These are phyloP conservation scores for Microcyclospora tardicrescens DNA, from an alignment of 2,329 filamentous ascomycete genomes.

Conservation along the genomic window DNA sequence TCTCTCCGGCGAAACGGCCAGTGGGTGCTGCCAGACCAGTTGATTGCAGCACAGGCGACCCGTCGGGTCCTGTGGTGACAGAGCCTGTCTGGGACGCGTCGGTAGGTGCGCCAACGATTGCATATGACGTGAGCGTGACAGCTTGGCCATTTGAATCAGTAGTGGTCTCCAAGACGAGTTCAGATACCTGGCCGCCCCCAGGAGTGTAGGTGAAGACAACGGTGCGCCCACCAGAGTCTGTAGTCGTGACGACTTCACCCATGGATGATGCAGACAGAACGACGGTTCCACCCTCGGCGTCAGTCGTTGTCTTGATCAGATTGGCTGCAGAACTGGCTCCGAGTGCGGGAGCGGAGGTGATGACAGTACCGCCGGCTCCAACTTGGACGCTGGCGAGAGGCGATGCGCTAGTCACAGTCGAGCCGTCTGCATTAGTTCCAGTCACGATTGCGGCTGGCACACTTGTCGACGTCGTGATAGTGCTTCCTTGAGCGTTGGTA, in stretches of 20 bases:
- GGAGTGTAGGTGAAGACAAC: slow-evolving; percentile 37
- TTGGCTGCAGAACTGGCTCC: slow-evolving; percentile 20
- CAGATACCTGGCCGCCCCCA: slow-evolving; percentile 27
- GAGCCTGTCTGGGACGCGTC: slow-evolving; percentile 6
- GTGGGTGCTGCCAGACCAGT: slow-evolving; percentile 18
- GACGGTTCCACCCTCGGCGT: slow-evolving; percentile 26
- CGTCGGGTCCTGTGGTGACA: slow-evolving; percentile 6
- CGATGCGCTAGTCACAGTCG: slow-evolving; percentile 25
- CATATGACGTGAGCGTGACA: slow-evolving; percentile 32
- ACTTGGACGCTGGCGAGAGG: slow-evolving; percentile 25
- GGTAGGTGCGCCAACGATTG: slow-evolving; percentile 25
- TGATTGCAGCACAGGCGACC: slow-evolving; percentile 27
- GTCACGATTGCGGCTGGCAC: slow-evolving; percentile 28
- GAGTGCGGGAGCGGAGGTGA: slow-evolving; percentile 26
- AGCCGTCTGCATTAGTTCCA: slow-evolving; percentile 28
- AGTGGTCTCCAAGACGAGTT: slow-evolving; percentile 26
- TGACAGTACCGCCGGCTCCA: slow-evolving; percentile 25
- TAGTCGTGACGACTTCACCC: slow-evolving; percentile 32
- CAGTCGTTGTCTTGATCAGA: slow-evolving; percentile 22
- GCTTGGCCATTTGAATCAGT: slow-evolving; percentile 22
- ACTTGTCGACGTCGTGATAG: slow-evolving; percentile 23
- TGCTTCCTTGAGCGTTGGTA: slow-evolving; percentile 17
- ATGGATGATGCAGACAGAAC: slow-evolving; percentile 19
- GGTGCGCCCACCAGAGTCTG: slow-evolving; percentile 27
- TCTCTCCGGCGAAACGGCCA: slow-evolving; percentile 15